These are phyloP conservation scores for Hypoxylon intermedium DNA, from an alignment of 495 filamentous ascomycete species.

Conservation along the genomic window DNA sequence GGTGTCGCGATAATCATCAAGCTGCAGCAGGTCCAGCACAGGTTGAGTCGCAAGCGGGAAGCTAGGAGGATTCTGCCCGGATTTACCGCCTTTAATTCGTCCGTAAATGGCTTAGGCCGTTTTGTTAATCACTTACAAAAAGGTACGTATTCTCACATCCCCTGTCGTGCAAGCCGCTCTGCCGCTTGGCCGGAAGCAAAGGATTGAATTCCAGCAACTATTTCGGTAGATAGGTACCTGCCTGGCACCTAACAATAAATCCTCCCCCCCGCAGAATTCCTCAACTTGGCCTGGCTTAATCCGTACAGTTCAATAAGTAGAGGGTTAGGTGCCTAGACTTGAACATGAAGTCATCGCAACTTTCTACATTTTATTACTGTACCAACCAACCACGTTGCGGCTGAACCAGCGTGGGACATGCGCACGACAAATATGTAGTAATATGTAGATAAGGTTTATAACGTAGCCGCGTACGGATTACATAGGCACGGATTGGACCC, in stretches of 20 bases:
- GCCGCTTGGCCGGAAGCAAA: neutral
- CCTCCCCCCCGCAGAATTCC: neutral
- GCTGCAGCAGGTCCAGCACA: neutral
- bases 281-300: neutral
- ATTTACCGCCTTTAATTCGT: constrained; percentile 22
- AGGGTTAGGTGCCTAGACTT: constrained; percentile 3
- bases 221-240: too few species aligned
- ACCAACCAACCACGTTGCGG: constrained; percentile 9
- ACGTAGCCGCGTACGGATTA: too few species aligned
- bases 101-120: constrained; percentile 20
- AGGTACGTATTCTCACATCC: neutral
- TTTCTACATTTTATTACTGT: neutral
- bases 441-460: constrained; percentile 6
- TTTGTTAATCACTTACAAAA: neutral
- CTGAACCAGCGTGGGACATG: constrained; percentile 18
- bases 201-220: too few species aligned
- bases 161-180: neutral
- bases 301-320: too few species aligned
- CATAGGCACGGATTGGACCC: constrained; percentile 5
- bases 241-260: too few species aligned
- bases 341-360: constrained; percentile 37
- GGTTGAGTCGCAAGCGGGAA: constrained; percentile 33
- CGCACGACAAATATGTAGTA: neutral
- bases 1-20: constrained; percentile 24
- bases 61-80: constrained; percentile 20